These are phyloP conservation scores for Gonium pectorale DNA, from an alignment of 139 green algal genomes.

Conservation along the genomic window DNA sequence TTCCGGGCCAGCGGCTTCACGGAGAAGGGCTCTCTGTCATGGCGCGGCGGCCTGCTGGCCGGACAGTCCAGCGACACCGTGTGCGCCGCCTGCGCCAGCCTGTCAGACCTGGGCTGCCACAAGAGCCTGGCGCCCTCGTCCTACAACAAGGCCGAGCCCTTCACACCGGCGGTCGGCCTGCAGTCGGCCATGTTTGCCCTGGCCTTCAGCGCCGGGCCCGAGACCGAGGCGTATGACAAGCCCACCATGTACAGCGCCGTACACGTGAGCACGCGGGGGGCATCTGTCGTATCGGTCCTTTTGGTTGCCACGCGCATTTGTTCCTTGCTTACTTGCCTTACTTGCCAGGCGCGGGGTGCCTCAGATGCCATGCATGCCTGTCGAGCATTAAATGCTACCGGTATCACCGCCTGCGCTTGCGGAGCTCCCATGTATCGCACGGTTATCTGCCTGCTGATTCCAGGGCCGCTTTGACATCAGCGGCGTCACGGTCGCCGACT, in stretches of 20 bases:
- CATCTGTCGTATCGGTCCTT: no score
- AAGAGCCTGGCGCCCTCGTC: no score
- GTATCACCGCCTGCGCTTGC: no score
- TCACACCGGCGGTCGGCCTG: slow-evolving; percentile 42
- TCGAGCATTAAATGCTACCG: no score
- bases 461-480: slow-evolving; percentile 43
- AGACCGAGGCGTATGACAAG: slow-evolving; percentile 63
- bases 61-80: slow-evolving; percentile 41
- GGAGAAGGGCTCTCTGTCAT: neutral
- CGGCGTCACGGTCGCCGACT: slow-evolving; percentile 56
- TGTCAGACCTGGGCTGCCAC: slow-evolving; percentile 50
- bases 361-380: no score
- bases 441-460: neutral
- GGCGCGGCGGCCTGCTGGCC: slow-evolving; percentile 44
- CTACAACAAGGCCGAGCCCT: slow-evolving; percentile 55
- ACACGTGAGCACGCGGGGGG: neutral
- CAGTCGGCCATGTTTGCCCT: slow-evolving; percentile 56
- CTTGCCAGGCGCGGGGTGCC: no score
- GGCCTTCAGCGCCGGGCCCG: slow-evolving; percentile 57
- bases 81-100: slow-evolving; percentile 42
- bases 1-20: slow-evolving; percentile 46
- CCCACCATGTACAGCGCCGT: slow-evolving; percentile 56
- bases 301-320: no score
- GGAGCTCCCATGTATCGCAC: no score
- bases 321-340: no score